Evolutionary conservation across 1,284 basidiomycete species (phyloP).

Genomic region (Boletus smithii): DNA sequence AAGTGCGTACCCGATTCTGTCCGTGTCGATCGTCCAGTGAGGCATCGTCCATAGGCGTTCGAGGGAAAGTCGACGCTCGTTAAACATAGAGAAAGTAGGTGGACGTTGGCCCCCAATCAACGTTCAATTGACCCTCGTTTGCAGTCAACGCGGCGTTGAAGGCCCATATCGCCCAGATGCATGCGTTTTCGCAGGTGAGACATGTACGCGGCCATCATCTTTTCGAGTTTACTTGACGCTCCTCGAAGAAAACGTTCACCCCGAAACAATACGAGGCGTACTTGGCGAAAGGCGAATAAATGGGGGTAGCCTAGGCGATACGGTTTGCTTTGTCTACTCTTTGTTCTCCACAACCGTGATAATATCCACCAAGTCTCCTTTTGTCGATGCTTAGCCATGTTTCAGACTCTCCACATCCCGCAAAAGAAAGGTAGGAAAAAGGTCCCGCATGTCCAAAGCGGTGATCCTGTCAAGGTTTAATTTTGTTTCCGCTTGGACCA

Average conservation of each 20-base stretch:
- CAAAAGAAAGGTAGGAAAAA: not conserved
- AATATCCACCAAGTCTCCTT: slow-evolving; percentile 1
- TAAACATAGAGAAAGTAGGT: slow-evolving; percentile 62
- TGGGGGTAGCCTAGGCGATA: not conserved
- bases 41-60: slow-evolving; percentile 51
- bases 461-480: not conserved
- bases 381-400: slow-evolving; percentile 3
- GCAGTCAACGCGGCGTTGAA: slow-evolving; percentile 75
- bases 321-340: slow-evolving; percentile 4
- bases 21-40: not conserved
- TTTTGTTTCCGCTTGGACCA: slow-evolving; percentile 15
- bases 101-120: not conserved
- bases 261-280: slow-evolving; percentile 63
- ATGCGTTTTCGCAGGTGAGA: slow-evolving; percentile 79
- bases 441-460: slow-evolving; percentile 1
- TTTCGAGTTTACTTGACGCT: slow-evolving; percentile 1
- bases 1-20: slow-evolving; percentile 41
- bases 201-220: not conserved
- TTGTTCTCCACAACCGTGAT: slow-evolving; percentile 13
- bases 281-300: slow-evolving; percentile 40
- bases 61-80: slow-evolving; percentile 73
- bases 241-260: slow-evolving; percentile 67
- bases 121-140: slow-evolving; percentile 3
- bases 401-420: not conserved
- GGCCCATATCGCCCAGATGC: slow-evolving; percentile 70